phyloP scores from a whole-genome alignment of 768 basidiomycete genomes.

The Macrocybe gigantea region DNA sequence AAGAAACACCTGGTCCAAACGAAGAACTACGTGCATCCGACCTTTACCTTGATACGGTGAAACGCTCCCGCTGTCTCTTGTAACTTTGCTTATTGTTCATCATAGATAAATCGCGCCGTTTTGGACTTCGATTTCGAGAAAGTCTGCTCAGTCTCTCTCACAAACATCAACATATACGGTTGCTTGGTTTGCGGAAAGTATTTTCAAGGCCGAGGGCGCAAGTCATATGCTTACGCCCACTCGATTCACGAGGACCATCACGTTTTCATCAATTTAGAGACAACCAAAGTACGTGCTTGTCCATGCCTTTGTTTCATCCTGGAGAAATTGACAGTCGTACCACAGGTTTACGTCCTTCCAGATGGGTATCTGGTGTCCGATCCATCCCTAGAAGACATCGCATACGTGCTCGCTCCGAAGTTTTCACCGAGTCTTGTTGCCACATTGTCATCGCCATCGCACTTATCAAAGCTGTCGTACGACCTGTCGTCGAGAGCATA shows the following conservation, averaged over 20 bases:
- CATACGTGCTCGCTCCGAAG: conserved; percentile 83
- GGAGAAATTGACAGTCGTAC: conserved; percentile 6
- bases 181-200: conserved; percentile 99
- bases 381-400: conserved; percentile 93
- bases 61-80: conserved; percentile 20
- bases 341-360: conserved; percentile 91
- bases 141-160: conserved; percentile 93
- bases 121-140: conserved; percentile 99
- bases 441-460: conserved; percentile 49
- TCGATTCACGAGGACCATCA: conserved; percentile 98
- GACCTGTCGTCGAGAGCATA: conserved; percentile 81
- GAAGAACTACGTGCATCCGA: conserved; percentile 60
- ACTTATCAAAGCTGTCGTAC: conserved; percentile 71
- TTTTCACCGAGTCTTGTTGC: conserved; percentile 62
- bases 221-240: conserved; percentile 93
- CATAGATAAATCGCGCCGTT: conserved; percentile 80
- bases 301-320: conserved; percentile 6
- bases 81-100: conserved; percentile 6
- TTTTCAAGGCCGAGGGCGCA: conserved; percentile 93
- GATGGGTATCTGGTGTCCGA: conserved; percentile 97
- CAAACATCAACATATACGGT: conserved; percentile 96
- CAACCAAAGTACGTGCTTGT: conserved; percentile 65
- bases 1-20: conserved; percentile 16
- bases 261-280: conserved; percentile 94
- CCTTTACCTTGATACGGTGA: conserved; percentile 90